Evolutionary conservation across 805 yeast species (phyloP).

Genomic region (Barnettozyma siamensis): DNA sequence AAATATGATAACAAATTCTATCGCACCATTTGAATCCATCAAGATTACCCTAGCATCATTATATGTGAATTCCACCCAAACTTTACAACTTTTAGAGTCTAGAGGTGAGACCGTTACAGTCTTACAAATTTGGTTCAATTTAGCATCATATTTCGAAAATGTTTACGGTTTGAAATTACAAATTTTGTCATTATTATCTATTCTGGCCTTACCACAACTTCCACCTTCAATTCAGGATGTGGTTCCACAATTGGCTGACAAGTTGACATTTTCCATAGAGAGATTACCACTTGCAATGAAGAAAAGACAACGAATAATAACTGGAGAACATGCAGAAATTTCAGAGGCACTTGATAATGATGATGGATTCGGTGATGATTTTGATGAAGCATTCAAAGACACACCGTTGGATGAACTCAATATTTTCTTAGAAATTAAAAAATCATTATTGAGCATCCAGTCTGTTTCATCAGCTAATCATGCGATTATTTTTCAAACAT

Average conservation of each 20-base stretch:
- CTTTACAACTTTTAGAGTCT: conserved; percentile 47
- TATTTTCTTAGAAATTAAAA: conserved; percentile 58
- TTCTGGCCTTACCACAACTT: conserved; percentile 37
- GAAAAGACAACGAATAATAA: conserved; percentile 54
- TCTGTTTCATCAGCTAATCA: conserved; percentile 42
- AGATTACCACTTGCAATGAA: conserved; percentile 69
- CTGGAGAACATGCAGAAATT: conserved; percentile 33
- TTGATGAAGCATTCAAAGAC: conserved; percentile 74
- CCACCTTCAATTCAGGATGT: conserved; percentile 32
- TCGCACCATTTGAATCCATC: conserved; percentile 40
- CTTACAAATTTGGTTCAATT: conserved; percentile 60
- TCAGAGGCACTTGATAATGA: conserved; percentile 39
- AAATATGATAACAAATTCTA: conserved; percentile 20
- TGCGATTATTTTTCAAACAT: conserved; percentile 24
- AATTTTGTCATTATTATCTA: conserved; percentile 55
- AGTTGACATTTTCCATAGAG: conserved; percentile 45
- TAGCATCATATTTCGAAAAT: conserved; percentile 44
- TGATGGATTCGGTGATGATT: conserved; percentile 31
- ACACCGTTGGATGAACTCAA: conserved; percentile 76
- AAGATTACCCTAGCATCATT: conserved; percentile 61
- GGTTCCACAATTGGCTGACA: conserved; percentile 45
- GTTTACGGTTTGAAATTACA: conserved; percentile 79
- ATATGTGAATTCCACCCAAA: conserved; percentile 51
- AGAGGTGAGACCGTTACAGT: conserved; percentile 40
- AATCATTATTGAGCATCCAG: conserved; percentile 45